Evolutionary conservation across 495 filamentous ascomycete species (phyloP), one percentile per base, ranked within the genome.

Genomic region (Hypoxylon intermedium): DNA sequence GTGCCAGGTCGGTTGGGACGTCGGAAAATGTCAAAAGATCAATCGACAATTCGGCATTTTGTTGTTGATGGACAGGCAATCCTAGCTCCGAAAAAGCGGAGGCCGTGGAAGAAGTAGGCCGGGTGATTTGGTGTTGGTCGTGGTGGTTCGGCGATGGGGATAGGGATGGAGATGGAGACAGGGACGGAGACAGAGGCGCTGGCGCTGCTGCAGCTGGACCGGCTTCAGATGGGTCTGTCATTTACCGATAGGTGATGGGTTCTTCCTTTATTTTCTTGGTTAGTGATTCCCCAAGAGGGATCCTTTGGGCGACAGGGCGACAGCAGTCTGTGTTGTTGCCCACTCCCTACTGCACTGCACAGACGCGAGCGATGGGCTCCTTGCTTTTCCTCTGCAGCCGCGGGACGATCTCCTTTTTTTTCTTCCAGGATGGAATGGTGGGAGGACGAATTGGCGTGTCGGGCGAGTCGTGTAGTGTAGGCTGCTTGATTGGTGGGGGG

Each of bases 1-100:
- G 72, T 34, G 64, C 60, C 33, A 77, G 50, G 28, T 78, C 75
- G 64, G 61, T 66, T 24, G 75, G 67, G 34, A 74, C 48, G 54
- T 79, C 74, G 21, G 75, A 71, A 58, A 78, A 76, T 58, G 72
- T 74, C 56, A 79, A 63, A 50, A 71, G 67, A 41, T 64, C 50
- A 26, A 63, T 60, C 31, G 65, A 51, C 47, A 60, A 68, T 60
- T 52, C 58, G 56, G 65, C 30, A 53, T 60, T 65, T 59, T 50
- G 57, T 66, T 73, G 42, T 57, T 64, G 50, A 47, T 41, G 21
- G 45, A 54, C 44, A 60, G 42, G 30, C 37, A 49, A 70, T 55
- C 58, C 64, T 59, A 45, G 64, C 38, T 65, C 63, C 57, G 56
- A 60, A 65, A 65, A 65, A 60, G 62, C 57, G 62, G 62, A 65